Percentiles rank a stretch among this genome's conserved stretches.
Evolutionary conservation across 352 stramenopile species (phyloP).

Genomic region (Globisporangium abappressorium): DNA sequence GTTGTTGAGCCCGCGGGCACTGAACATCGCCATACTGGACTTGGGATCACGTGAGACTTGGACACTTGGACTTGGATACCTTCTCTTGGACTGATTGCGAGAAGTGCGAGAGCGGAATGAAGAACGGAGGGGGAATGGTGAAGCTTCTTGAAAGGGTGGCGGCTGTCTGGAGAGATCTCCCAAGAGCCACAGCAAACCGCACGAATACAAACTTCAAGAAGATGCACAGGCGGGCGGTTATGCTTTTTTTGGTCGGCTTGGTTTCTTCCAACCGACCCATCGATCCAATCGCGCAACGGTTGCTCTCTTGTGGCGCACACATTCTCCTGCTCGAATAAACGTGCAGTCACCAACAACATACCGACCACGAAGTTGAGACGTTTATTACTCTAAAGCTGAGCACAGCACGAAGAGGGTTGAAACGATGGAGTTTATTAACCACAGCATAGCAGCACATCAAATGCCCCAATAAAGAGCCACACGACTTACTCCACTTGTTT

Average conservation of each 20-base stretch:
- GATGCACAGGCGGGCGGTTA: neutral
- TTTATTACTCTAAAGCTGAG: neutral
- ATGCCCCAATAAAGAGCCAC: neutral
- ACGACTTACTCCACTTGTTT: neutral
- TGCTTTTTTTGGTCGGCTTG: neutral
- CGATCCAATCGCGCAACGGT: neutral
- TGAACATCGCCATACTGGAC: conserved; percentile 71
- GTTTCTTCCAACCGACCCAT: neutral
- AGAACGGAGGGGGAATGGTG: neutral
- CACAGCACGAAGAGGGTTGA: neutral
- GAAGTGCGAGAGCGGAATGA: conserved; percentile 1
- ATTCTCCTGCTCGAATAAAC: too few relatives aligned
- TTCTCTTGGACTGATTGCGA: neutral
- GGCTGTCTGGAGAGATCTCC: neutral
- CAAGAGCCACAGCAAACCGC: conserved; percentile 2
- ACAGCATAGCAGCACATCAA: neutral
- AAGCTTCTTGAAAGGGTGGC: neutral
- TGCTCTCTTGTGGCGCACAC: neutral
- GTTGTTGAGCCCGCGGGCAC: conserved; percentile 75
- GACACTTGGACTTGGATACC: neutral
- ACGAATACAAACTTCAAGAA: conserved; percentile 8
- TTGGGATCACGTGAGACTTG: neutral
- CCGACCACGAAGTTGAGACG: too few relatives aligned
- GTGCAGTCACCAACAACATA: too few relatives aligned
- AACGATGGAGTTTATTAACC: neutral